Evolutionary conservation across 805 yeast genomes (phyloP), one percentile per base, ranked within the genome.

Genomic region (Lachancea thermotolerans): DNA sequence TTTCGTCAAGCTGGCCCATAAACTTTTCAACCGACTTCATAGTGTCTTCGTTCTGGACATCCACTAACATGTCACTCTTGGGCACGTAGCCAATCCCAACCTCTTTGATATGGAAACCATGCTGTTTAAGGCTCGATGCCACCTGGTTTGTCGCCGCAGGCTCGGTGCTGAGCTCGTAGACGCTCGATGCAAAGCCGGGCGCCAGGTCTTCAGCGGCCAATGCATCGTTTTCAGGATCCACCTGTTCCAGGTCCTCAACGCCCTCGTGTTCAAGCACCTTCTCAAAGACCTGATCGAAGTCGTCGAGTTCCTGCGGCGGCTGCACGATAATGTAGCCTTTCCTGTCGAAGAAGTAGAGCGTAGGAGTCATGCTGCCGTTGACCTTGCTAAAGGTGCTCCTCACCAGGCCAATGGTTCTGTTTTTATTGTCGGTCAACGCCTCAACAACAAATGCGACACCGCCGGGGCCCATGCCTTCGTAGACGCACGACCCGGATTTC

Each of bases 401-500:
- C 8, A 93, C 82, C 40, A 74, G 73, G 12, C 85, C 82, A 31
- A 88, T 75, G 0, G 96, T 82, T 42, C 98, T 71, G 48, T 84
- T 80, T 63, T 85, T 87, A 64, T 88, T 91, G 60, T 91, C 96
- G 0, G 98, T 91, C 40, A 81, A 71, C 0, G 95, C 90, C 57
- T 88, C 95, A 4, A 91, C 79, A 3, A 91, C 75, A 38, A 89
- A 71, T 0, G 96, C 85, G 2, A 86, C 86, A 2, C 96, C 96
- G 1, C 90, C 95, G 0, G 96, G 96, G 0, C 91, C 97, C 62
- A 89, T 71, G 12, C 93, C 95, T 62, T 93, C 98, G 64, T 90
- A 93, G 10, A 76, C 61, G 28, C 81, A 85, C 10, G 73, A 63
- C 46, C 77, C 84, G 47, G 65, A 71, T 2, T 71, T 72, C 27